Conservation (phyloP, 495 filamentous ascomycete genomes). For the Penicillium alfredii region DNA sequence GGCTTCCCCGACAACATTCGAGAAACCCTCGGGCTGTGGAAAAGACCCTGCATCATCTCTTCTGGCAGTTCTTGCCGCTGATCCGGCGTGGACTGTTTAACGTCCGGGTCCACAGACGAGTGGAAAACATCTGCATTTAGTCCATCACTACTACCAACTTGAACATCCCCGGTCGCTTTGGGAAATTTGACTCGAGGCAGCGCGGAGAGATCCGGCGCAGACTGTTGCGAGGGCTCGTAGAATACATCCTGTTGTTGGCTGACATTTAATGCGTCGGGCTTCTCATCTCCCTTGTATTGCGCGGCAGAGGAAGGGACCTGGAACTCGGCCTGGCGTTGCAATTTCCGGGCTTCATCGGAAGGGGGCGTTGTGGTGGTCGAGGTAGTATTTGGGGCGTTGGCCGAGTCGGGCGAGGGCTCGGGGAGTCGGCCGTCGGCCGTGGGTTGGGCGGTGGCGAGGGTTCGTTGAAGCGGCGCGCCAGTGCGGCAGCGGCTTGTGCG, state of each 20-base stretch:
- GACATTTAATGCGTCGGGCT: conserved; percentile 21
- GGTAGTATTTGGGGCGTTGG: conserved; percentile 3
- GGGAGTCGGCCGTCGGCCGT: conserved; percentile 14
- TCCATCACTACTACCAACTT: conserved; percentile 31
- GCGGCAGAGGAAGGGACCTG: conserved; percentile 49
- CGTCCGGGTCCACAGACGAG: conserved; percentile 24
- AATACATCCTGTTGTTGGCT: conserved; percentile 55
- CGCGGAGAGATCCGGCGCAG: conserved; percentile 45
- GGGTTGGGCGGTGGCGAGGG: conserved; percentile 18
- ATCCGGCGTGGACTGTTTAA: conserved; percentile 7
- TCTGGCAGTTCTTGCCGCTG: conserved; percentile 45
- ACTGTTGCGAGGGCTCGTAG: conserved; percentile 44
- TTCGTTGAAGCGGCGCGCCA: conserved; percentile 54
- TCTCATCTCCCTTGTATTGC: conserved; percentile 20
- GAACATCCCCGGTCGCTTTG: conserved; percentile 41
- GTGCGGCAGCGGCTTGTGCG: conserved; percentile 54
- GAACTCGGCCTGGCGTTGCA: conserved; percentile 49
- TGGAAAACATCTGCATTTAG: conserved; percentile 57
- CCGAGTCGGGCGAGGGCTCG: conserved; percentile 12
- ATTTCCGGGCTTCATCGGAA: conserved; percentile 31
- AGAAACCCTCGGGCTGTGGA: conserved; percentile 55
- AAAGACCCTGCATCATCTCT: conserved; percentile 55
- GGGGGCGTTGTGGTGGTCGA: conserved; percentile 17
- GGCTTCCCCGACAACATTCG: conserved; percentile 41
- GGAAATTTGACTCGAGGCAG: conserved; percentile 57